Percentiles rank a stretch among this genome's conserved stretches.
Evolutionary conservation across 805 yeast species (phyloP).

Genomic region (Teunomyces aglyptinius): DNA sequence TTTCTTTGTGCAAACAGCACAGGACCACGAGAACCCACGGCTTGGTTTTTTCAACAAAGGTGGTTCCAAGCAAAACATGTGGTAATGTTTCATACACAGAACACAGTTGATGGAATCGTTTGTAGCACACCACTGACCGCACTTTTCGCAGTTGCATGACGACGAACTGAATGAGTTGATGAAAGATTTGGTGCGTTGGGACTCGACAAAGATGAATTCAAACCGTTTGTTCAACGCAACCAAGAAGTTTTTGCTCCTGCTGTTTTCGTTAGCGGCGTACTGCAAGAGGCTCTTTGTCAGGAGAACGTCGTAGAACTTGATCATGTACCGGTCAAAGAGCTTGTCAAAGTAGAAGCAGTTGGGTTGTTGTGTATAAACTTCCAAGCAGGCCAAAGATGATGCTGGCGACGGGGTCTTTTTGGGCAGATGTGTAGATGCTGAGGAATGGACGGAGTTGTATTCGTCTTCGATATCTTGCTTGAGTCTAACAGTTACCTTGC

Average conservation of each 20-base stretch:
- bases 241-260: conserved; percentile 59
- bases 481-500: conserved; percentile 69
- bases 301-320: conserved; percentile 74
- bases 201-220: conserved; percentile 72
- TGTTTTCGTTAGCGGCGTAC: conserved; percentile 30
- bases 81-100: conserved; percentile 69
- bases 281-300: conserved; percentile 52
- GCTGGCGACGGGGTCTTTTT: conserved; percentile 12
- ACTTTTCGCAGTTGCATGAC: conserved; percentile 60
- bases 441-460: conserved; percentile 7
- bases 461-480: conserved; percentile 59
- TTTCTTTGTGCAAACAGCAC: conserved; percentile 71
- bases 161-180: conserved; percentile 57
- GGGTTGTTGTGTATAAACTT: conserved; percentile 54
- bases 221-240: conserved; percentile 65
- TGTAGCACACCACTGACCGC: conserved; percentile 82
- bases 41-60: conserved; percentile 78
- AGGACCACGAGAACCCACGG: conserved; percentile 87
- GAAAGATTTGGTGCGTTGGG: conserved; percentile 61
- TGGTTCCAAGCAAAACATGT: conserved; percentile 82
- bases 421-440: neutral
- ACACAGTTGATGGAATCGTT: conserved; percentile 75
- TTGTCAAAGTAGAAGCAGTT: conserved; percentile 81
- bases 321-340: conserved; percentile 82
- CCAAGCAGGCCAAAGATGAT: conserved; percentile 30